Evolutionary conservation across 1,284 basidiomycete species (phyloP), one percentile per base, ranked within the genome.

Genomic region (Rhodotorula sp.): DNA sequence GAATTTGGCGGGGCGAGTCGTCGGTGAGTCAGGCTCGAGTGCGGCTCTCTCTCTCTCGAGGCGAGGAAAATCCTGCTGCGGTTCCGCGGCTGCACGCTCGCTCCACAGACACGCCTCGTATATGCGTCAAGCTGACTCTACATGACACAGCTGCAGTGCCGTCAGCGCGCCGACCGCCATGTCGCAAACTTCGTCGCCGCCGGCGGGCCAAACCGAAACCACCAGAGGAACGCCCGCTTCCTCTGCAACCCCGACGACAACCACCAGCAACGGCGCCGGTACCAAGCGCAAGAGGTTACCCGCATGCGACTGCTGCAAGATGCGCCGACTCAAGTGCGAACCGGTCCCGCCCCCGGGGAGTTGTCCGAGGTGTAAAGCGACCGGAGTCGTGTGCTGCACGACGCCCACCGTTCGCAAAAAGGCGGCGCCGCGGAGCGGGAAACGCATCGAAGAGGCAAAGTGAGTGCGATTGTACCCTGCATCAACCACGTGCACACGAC

Each of bases 401-500:
- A 73, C 71, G 3, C 71, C 71, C 1, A 64, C 62, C 14, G 45
- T 64, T 1, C 33, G 71, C 4, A 73, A 73, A 60, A 73, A 73
- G 57, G 54, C 71, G 20, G 46, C 60, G 6, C 60, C 66, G 15
- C 55, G 71, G 30, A 60, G 56, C 2, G 71, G 71, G 8, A 70
- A 70, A 24, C 55, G 71, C 5, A 73, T 73, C 46, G 71, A 73
- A 49, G 68, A 73, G 44, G 71, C 71, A 6, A 67, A 67, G 67
- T 68, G 29, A 26, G 61, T 44, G 12, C n/a, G n/a, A n/a, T n/a
- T n/a, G n/a, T n/a, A n/a, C n/a, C n/a, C n/a, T n/a, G n/a, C n/a
- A n/a, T n/a, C n/a, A n/a, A n/a, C n/a, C n/a, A n/a, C n/a, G n/a
- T n/a, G n/a, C n/a, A n/a, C n/a, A n/a, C n/a, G n/a, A n/a, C n/a